Percentiles rank a stretch among this genome's conserved stretches.
Evolutionary conservation across 2,329 filamentous ascomycete species (phyloP).

Genomic region (Gnomoniopsis smithogilvyi): DNA sequence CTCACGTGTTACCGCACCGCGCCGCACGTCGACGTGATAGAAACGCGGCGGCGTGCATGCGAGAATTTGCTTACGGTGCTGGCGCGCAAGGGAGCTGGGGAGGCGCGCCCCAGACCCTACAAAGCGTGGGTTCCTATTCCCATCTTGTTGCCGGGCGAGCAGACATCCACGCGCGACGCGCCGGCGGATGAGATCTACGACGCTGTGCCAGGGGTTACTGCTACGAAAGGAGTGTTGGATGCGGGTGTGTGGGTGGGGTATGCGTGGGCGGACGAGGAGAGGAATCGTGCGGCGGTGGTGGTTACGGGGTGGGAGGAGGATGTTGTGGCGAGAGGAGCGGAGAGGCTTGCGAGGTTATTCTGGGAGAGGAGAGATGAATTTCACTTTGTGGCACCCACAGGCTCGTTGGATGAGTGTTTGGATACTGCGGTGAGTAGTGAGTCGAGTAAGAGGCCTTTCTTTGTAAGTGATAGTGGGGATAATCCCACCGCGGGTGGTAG

Average conservation of each 20-base stretch:
- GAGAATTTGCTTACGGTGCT: conserved; percentile 43
- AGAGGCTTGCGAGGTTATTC: conserved; percentile 42
- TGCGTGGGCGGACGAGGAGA: conserved; percentile 52
- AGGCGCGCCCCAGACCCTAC: conserved; percentile 34
- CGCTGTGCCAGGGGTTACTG: conserved; percentile 41
- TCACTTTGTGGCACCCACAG: conserved; percentile 49
- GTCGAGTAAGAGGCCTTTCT: conserved; percentile 41
- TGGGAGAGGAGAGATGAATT: conserved; percentile 46
- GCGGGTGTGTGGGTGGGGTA: conserved; percentile 55
- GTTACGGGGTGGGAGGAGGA: conserved; percentile 48
- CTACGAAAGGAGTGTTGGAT: conserved; percentile 41
- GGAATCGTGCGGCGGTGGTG: conserved; percentile 47
- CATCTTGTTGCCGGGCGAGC: conserved; percentile 50
- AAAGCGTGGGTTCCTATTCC: conserved; percentile 53
- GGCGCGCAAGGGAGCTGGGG: no score
- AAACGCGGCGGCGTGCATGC: conserved; percentile 50
- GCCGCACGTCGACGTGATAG: conserved; percentile 47
- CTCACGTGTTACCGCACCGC: conserved; percentile 52
- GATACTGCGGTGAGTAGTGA: conserved; percentile 36
- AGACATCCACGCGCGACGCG: conserved; percentile 51
- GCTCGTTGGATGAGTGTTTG: conserved; percentile 43
- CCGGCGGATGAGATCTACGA: conserved; percentile 49
- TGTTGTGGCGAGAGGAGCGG: conserved; percentile 35
- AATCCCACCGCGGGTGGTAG: conserved; percentile 54
- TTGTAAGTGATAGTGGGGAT: conserved; percentile 54